These are phyloP conservation scores for Platanthera zijinensis DNA, from an alignment of 106 monocot genomes.

Conservation along the genomic window DNA sequence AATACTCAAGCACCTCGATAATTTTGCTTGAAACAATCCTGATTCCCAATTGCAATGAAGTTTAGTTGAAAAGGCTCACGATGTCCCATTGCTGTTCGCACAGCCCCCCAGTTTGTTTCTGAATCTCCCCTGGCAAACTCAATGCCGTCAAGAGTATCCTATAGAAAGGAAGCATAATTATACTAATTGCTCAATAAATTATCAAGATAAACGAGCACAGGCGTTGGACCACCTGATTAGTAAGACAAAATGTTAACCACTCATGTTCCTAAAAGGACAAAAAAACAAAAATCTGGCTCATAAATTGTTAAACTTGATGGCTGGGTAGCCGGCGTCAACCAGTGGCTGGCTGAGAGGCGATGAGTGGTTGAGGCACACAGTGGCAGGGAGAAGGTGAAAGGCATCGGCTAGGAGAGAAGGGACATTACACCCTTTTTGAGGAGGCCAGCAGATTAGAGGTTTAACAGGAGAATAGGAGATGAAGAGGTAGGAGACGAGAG, in stretches of 20 bases:
- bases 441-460: too few relatives aligned
- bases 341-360: too few relatives aligned
- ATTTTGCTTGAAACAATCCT: constrained; percentile 66
- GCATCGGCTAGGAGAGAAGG: too few relatives aligned
- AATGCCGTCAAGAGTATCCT: constrained; percentile 75
- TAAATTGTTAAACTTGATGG: background rate
- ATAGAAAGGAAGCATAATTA: background rate
- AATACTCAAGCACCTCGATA: constrained; percentile 51
- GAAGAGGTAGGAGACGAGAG: too few relatives aligned
- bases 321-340: too few relatives aligned
- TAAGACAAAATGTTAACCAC: background rate
- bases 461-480: too few relatives aligned
- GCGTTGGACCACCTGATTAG: background rate
- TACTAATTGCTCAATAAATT: background rate
- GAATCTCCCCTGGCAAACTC: constrained; percentile 84
- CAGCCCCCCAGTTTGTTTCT: constrained; percentile 70
- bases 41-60: constrained; percentile 83
- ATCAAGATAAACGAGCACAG: background rate
- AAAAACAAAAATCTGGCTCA: background rate
- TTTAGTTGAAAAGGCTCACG: constrained; percentile 73
- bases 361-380: too few relatives aligned
- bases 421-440: too few relatives aligned
- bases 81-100: constrained; percentile 81
- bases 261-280: background rate
- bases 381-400: too few relatives aligned